A percentile compares a stretch with the other conserved stretches of the same genome.
Evolutionary conservation across 371 early-diverging fungal genomes (phyloP).

Genomic region (Basidiobolus meristosporus): DNA sequence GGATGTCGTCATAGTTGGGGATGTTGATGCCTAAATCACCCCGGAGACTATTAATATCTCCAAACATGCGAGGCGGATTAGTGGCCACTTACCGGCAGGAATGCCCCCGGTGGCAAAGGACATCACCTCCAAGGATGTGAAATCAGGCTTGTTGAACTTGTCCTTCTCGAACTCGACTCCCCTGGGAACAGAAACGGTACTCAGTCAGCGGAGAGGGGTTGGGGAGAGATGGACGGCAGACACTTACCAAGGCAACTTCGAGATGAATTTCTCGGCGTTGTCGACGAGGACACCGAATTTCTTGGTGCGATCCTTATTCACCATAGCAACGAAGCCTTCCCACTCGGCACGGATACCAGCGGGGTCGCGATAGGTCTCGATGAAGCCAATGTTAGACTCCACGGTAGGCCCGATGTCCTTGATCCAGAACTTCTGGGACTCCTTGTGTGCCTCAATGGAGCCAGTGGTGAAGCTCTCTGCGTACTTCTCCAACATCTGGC

Average conservation of each 20-base stretch:
- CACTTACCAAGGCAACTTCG: constrained; percentile 37
- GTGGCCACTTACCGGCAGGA: too few relatives aligned
- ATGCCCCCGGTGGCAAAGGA: constrained; percentile 26
- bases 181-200: too few relatives aligned
- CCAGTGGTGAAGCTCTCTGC: constrained; percentile 25
- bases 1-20: constrained; percentile 34
- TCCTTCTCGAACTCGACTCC: constrained; percentile 26
- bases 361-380: constrained; percentile 38
- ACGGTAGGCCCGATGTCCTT: constrained; percentile 31
- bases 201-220: too few relatives aligned
- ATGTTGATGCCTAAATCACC: constrained; percentile 50
- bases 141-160: constrained; percentile 34
- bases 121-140: constrained; percentile 37
- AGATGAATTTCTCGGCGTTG: constrained; percentile 21
- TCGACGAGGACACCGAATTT: constrained; percentile 30
- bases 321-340: constrained; percentile 43
- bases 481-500: constrained; percentile 25
- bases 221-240: too few relatives aligned
- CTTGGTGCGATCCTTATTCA: constrained; percentile 33
- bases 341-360: constrained; percentile 43
- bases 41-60: too few relatives aligned
- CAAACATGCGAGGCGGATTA: too few relatives aligned
- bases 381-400: constrained; percentile 27
- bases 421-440: constrained; percentile 35
- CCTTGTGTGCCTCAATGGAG: constrained; percentile 30